Conservation (phyloP, 2,329 filamentous ascomycete genomes). For the Colletotrichum melonis region DNA sequence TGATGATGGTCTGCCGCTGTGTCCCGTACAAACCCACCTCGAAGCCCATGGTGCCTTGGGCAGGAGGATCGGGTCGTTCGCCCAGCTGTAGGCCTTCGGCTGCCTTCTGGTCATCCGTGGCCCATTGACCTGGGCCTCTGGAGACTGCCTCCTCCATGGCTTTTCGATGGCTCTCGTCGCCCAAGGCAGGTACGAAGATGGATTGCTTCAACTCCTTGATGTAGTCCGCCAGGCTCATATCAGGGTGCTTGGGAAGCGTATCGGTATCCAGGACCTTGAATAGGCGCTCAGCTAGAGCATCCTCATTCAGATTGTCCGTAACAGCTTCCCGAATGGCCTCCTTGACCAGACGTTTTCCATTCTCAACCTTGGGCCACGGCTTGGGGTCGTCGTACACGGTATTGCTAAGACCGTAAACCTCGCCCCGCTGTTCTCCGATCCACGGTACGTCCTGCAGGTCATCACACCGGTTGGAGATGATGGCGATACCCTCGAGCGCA, state of each 20-base stretch:
- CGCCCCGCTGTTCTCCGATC: slow-evolving; percentile 62
- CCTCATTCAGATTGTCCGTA: slow-evolving; percentile 51
- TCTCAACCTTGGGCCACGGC: slow-evolving; percentile 71
- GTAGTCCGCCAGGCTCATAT: slow-evolving; percentile 63
- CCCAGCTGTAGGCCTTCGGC: slow-evolving; percentile 45
- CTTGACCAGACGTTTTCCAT: slow-evolving; percentile 60
- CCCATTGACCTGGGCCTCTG: slow-evolving; percentile 50
- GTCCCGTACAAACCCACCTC: slow-evolving; percentile 73
- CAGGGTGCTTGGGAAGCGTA: slow-evolving; percentile 58
- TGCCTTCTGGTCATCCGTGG: slow-evolving; percentile 51
- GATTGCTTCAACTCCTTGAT: slow-evolving; percentile 66
- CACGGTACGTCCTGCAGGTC: slow-evolving; percentile 66
- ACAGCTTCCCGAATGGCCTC: slow-evolving; percentile 55
- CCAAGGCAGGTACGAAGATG: slow-evolving; percentile 71
- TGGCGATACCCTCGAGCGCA: slow-evolving; percentile 62
- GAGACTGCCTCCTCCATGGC: slow-evolving; percentile 57
- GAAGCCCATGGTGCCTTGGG: slow-evolving; percentile 51
- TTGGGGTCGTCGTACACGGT: slow-evolving; percentile 64
- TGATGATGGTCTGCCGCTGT: slow-evolving; percentile 71
- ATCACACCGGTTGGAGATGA: slow-evolving; percentile 71
- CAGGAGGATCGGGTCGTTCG: slow-evolving; percentile 43
- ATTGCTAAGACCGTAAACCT: slow-evolving; percentile 72
- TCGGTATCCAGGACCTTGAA: slow-evolving; percentile 68
- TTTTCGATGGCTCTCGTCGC: slow-evolving; percentile 56
- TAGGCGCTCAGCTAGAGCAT: slow-evolving; percentile 61